A percentile compares a stretch with the other conserved stretches of the same genome.
Conservation (phyloP, 2,329 filamentous ascomycete species). For the Alternaria sp. region DNA sequence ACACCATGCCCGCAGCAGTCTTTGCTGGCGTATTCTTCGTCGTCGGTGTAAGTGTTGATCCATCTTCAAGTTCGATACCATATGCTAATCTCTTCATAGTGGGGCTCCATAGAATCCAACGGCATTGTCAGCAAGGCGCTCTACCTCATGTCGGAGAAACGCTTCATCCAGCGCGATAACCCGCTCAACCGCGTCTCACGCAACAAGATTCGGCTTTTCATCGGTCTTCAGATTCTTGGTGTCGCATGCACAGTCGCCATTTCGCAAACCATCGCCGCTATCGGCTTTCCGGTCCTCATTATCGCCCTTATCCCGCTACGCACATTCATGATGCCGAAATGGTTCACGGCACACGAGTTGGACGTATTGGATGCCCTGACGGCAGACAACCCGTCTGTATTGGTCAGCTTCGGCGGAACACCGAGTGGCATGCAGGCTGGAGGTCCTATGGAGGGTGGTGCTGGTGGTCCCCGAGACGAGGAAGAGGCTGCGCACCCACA, state of each 20-base stretch:
- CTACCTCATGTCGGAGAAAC: slow-evolving; percentile 54
- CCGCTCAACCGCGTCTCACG: slow-evolving; percentile 52
- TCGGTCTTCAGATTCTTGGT: slow-evolving; percentile 56
- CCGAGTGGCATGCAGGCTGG: slow-evolving; percentile 39
- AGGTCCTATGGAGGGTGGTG: slow-evolving; percentile 12
- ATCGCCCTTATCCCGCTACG: slow-evolving; percentile 61
- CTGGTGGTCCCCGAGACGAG: slow-evolving; percentile 12
- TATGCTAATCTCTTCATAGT: slow-evolving; percentile 30
- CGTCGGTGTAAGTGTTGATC: slow-evolving; percentile 52
- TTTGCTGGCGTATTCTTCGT: slow-evolving; percentile 63
- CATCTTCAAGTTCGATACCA: background rate
- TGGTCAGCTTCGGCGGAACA: slow-evolving; percentile 59
- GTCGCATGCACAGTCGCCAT: slow-evolving; percentile 61
- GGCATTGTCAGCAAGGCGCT: slow-evolving; percentile 58
- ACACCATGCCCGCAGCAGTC: slow-evolving; percentile 59
- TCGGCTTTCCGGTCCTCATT: slow-evolving; percentile 64
- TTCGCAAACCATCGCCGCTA: slow-evolving; percentile 63
- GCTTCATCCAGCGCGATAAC: slow-evolving; percentile 56
- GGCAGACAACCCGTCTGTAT: slow-evolving; percentile 58
- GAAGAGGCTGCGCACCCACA: slow-evolving; percentile 13
- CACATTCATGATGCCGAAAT: slow-evolving; percentile 56
- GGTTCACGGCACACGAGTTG: slow-evolving; percentile 58
- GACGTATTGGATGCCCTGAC: slow-evolving; percentile 59
- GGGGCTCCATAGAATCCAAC: slow-evolving; percentile 55
- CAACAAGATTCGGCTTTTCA: slow-evolving; percentile 56